Conservation (phyloP, 2,329 filamentous ascomycete genomes). For the Gyromitra esculenta region DNA sequence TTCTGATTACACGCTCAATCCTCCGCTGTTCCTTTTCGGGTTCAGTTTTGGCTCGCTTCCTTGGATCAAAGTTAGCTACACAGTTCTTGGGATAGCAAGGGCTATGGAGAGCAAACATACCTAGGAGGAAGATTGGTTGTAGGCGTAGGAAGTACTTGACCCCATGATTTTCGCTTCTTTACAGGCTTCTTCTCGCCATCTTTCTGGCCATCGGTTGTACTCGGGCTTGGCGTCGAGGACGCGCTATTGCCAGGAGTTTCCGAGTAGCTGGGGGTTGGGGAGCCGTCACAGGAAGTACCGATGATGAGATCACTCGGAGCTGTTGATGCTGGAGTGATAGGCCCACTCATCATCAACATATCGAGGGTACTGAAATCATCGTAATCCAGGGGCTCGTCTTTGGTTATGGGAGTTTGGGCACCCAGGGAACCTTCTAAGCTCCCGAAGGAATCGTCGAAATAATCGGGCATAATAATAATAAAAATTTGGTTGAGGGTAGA, state of each 20-base stretch:
- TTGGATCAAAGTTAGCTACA: constrained; percentile 59
- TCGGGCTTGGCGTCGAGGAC: constrained; percentile 38
- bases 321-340: constrained; percentile 46
- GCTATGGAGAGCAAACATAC: constrained; percentile 63
- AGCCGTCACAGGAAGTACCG: constrained; percentile 30
- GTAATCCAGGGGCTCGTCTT: constrained; percentile 42
- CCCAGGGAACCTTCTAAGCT: constrained; percentile 36
- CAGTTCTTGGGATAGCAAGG: not conserved
- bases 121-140: constrained; percentile 95
- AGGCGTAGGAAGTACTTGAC: constrained; percentile 92
- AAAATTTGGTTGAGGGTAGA: constrained; percentile 12
- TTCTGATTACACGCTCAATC: constrained; percentile 95
- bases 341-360: constrained; percentile 44
- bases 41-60: constrained; percentile 97
- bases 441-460: constrained; percentile 40
- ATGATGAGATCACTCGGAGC: constrained; percentile 44
- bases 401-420: constrained; percentile 36
- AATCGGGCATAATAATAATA: constrained; percentile 30
- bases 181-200: constrained; percentile 73
- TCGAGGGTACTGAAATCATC: constrained; percentile 40
- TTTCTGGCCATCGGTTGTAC: constrained; percentile 1
- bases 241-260: constrained; percentile 20
- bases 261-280: constrained; percentile 38
- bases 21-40: constrained; percentile 98
- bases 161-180: constrained; percentile 99